phyloP scores from a whole-genome alignment of 129 eudicot genomes.

The sunflower (Helianthus annuus) region HanXRQr2.0-SUNRISE NC_035443.2:148733921-148734420 shows the following conservation, averaged over 20 bases:
- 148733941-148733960: too few relatives aligned
- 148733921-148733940: too few relatives aligned
- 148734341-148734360: conserved; percentile 33
- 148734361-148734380: conserved; percentile 21
- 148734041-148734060: too few relatives aligned
- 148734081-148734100: too few relatives aligned
- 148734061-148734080: too few relatives aligned
- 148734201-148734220: neutral
- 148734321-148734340: conserved; percentile 20
- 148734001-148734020: too few relatives aligned
- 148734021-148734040: too few relatives aligned
- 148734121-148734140: too few relatives aligned
- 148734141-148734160: neutral
- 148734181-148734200: neutral
- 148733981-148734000: too few relatives aligned
- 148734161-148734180: conserved; percentile 4
- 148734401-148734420: conserved; percentile 48
- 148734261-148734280: neutral
- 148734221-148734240: neutral
- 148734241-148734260: neutral
- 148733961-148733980: too few relatives aligned
- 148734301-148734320: conserved; percentile 35
- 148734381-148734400: conserved; percentile 35
- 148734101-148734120: too few relatives aligned
- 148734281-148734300: conserved; percentile 9